A percentile compares a stretch with the other conserved stretches of the same genome.
Evolutionary conservation across 169 alveolate species (phyloP).

Genomic region (Miamiensis avidus): DNA sequence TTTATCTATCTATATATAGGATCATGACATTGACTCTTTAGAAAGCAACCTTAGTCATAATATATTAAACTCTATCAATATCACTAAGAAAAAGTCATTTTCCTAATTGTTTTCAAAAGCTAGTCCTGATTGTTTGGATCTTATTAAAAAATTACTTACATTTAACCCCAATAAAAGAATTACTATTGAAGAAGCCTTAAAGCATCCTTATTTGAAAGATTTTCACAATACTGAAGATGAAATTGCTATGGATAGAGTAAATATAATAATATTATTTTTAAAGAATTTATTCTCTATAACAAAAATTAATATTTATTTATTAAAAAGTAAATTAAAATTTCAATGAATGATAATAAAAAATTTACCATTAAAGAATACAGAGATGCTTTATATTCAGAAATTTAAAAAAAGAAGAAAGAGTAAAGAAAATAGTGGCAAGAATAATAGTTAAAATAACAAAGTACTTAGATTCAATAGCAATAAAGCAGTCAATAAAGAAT

Average conservation of each 20-base stretch:
- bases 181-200: slow-evolving; percentile 61
- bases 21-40: not conserved
- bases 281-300: not conserved
- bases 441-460: not conserved
- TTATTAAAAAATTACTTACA: slow-evolving; percentile 14
- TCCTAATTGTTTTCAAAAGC: slow-evolving; percentile 25
- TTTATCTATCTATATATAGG: too few relatives aligned
- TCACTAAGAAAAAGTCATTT: slow-evolving; percentile 19
- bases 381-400: slow-evolving; percentile 32
- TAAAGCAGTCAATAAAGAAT: too few relatives aligned
- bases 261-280: too few relatives aligned
- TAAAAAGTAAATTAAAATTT: not conserved
- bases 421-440: not conserved
- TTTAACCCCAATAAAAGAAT: slow-evolving; percentile 71
- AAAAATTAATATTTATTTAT: too few relatives aligned
- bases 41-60: not conserved
- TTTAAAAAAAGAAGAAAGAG: slow-evolving; percentile 12
- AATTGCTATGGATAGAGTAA: not conserved
- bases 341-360: slow-evolving; percentile 36
- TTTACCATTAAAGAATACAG: slow-evolving; percentile 33
- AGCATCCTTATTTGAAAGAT: slow-evolving; percentile 66
- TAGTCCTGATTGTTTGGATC: slow-evolving; percentile 20
- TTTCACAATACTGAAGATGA: slow-evolving; percentile 53
- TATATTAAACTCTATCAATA: not conserved
- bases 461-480: not conserved